These are phyloP conservation scores for Gaeumannomyces tritici DNA, from an alignment of 2,329 filamentous ascomycete genomes.

Conservation along the genomic window DNA sequence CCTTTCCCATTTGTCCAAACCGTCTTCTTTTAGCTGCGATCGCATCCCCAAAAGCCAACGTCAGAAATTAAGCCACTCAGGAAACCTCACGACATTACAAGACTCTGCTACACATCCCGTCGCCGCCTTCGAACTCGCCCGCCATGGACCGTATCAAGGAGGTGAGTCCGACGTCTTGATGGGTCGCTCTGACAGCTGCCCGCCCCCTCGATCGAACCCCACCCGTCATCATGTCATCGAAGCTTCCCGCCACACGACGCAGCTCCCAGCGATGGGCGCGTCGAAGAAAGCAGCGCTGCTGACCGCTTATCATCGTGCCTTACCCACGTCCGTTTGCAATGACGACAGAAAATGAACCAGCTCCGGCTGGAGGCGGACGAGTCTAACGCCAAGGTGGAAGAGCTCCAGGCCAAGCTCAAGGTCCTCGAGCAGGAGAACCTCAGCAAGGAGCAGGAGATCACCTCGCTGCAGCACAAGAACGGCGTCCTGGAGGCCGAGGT, in stretches of 20 bases:
- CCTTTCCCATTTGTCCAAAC: neutral
- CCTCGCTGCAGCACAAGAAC: slow-evolving; percentile 92
- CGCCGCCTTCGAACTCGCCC: slow-evolving; percentile 11
- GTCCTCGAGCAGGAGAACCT: slow-evolving; percentile 88
- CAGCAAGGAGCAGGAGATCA: slow-evolving; percentile 96
- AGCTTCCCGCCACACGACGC: slow-evolving; percentile 9
- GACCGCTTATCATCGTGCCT: slow-evolving; percentile 5
- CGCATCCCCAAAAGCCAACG: slow-evolving; percentile 8
- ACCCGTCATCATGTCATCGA: slow-evolving; percentile 4
- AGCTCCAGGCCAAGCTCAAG: slow-evolving; percentile 81
- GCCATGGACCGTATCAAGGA: slow-evolving; percentile 86
- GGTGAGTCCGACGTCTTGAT: slow-evolving; percentile 41
- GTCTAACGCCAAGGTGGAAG: slow-evolving; percentile 70
- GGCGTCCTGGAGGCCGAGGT: slow-evolving; percentile 80
- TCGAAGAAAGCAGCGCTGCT: neutral
- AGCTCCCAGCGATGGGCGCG: slow-evolving; percentile 4
- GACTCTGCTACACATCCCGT: neutral
- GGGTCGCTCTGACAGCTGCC: neutral
- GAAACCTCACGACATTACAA: neutral
- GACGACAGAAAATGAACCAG: slow-evolving; percentile 75
- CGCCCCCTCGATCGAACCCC: neutral
- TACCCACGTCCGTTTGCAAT: neutral
- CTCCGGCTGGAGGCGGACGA: slow-evolving; percentile 93
- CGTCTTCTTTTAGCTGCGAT: neutral
- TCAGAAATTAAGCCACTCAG: neutral